Conservation (phyloP, 169 alveolate genomes). For the Plasmodium adleri region DNA sequence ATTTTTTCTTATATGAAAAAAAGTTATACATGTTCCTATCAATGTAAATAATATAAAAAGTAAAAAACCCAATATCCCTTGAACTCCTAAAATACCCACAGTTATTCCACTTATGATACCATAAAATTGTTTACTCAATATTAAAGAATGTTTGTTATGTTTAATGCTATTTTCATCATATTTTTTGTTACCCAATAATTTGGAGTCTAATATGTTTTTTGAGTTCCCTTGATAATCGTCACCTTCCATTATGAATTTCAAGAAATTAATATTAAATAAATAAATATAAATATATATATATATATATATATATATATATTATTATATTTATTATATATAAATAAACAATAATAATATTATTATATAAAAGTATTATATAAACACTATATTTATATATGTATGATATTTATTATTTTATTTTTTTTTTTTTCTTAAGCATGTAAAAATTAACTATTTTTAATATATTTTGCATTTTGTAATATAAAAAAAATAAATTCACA, state of each 20-base stretch:
- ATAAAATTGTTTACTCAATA: slow-evolving; percentile 60
- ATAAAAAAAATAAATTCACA: too few species aligned
- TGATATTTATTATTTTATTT: too few species aligned
- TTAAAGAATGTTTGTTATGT: slow-evolving; percentile 51
- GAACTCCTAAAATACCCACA: slow-evolving; percentile 65
- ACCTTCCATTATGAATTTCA: slow-evolving; percentile 37
- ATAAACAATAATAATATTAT: too few species aligned
- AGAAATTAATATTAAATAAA: neutral
- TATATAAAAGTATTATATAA: too few species aligned
- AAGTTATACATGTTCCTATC: slow-evolving; percentile 62
- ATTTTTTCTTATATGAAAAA: slow-evolving; percentile 36
- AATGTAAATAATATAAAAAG: slow-evolving; percentile 40
- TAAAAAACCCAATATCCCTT: slow-evolving; percentile 60
- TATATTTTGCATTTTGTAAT: too few species aligned
- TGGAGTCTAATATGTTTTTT: slow-evolving; percentile 32
- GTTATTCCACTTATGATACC: slow-evolving; percentile 74
- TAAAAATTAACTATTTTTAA: too few species aligned
- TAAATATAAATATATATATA: too few species aligned
- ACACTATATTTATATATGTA: too few species aligned
- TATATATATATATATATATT: neutral
- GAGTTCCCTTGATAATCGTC: slow-evolving; percentile 20
- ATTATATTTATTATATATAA: too few species aligned
- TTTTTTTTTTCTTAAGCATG: too few species aligned
- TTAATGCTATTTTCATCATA: slow-evolving; percentile 47
- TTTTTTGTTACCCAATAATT: slow-evolving; percentile 15